phyloP scores from a whole-genome alignment of 768 basidiomycete species.

The Boletales sp. region DNA sequence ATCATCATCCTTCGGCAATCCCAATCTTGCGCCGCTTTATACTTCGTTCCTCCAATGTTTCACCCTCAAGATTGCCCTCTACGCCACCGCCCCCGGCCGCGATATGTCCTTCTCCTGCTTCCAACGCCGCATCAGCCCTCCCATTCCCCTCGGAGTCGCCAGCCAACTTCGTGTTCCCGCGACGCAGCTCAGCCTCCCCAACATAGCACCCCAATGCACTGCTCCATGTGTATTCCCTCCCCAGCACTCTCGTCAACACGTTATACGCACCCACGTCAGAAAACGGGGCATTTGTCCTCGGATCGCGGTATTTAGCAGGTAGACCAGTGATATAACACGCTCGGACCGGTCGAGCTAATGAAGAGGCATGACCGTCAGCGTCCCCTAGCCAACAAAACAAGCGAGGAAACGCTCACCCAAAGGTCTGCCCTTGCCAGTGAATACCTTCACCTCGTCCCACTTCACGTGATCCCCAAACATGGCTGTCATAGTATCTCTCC shows the following conservation, averaged over 20 bases:
- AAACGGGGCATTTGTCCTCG: constrained; percentile 75
- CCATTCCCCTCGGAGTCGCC: neutral
- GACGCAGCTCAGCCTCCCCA: constrained; percentile 4
- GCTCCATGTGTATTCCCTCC: constrained; percentile 70
- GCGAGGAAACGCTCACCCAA: constrained; percentile 39
- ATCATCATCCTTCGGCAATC: constrained; percentile 5
- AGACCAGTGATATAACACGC: constrained; percentile 78
- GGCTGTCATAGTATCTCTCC: constrained; percentile 74
- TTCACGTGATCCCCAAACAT: constrained; percentile 84
- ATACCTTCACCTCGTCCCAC: constrained; percentile 73
- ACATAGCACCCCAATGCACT: constrained; percentile 42
- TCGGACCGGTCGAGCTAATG: constrained; percentile 58
- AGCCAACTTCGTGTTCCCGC: neutral
- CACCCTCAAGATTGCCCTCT: neutral
- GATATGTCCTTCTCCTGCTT: neutral
- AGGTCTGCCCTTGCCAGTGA: constrained; percentile 61
- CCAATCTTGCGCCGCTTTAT: constrained; percentile 15
- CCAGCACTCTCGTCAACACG: constrained; percentile 55
- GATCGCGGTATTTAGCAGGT: constrained; percentile 76
- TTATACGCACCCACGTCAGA: constrained; percentile 66
- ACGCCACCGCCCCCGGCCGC: neutral
- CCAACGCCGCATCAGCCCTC: neutral
- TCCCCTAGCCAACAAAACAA: neutral
- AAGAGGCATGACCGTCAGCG: neutral
- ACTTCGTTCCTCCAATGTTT: constrained; percentile 6